Evolutionary conservation across 2,329 filamentous ascomycete genomes (phyloP), one percentile per base, ranked within the genome.

Genomic region (Bimuria novae-zelandiae): DNA sequence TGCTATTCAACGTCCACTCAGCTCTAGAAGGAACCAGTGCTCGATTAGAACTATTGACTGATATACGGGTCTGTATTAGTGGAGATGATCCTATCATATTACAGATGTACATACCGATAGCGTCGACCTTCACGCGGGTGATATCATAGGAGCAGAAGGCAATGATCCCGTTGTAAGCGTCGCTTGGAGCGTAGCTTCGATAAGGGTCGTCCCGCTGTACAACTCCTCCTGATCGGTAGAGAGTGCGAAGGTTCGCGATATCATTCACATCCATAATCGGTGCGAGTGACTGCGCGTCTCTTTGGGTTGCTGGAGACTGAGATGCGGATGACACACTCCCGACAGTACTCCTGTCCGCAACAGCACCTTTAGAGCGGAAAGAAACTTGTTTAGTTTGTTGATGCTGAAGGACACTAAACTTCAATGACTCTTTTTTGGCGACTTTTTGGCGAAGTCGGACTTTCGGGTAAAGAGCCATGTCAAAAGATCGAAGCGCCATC

Each of bases 91-190:
- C 12, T 21, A n/a, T 32, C 16, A 43, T 32, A 10, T 44, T 22
- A 44, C 17, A 32, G 14, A 23, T 42, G 1, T 14, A 45, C 42
- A 11, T 45, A 45, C 42, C 42, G 17, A 74, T 72, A 10, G 69
- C 69, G 36, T 72, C 71, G 0, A 72, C 69, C 21, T 63, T 60
- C 3, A 74, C 27, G n/a, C 57, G 60, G 0, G 69, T 72, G 6
- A 74, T 45, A 25, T 73, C 67, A 41, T 69, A 57, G 36, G 58
- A 59, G 32, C 64, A 64, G 32, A 72, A 65, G 1, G 66, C 69
- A 14, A 73, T 60, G 5, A 66, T 55, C 16, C 56, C 56, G 10
- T 73, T 73, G 55, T 71, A 67, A 1, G 50, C 21, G 51, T 68
- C 64, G 19, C 68, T 71, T 3, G 68, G 64, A 8, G 57, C 55